Conservation (phyloP, 73 alveolate species). For the Paraurostyla sp. region DNA sequence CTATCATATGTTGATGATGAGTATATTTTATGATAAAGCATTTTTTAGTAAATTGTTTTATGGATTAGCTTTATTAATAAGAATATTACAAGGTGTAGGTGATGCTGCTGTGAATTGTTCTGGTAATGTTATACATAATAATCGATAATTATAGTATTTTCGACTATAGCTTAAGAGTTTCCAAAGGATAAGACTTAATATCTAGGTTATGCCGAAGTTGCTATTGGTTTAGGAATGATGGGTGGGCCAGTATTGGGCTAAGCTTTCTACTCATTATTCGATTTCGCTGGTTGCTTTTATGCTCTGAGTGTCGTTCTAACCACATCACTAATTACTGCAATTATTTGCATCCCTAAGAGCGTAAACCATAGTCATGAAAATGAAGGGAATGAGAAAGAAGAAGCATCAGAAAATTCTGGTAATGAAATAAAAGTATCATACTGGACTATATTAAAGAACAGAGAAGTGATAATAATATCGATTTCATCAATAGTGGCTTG, state of each 20-base stretch:
- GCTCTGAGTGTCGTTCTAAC: neutral
- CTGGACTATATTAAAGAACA: too few relatives aligned
- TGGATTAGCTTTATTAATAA: neutral
- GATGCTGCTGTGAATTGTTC: neutral
- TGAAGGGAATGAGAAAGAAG: neutral
- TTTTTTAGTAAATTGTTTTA: neutral
- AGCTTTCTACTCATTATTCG: neutral
- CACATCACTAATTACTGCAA: neutral
- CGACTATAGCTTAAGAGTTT: neutral
- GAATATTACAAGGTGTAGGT: neutral
- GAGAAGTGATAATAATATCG: neutral
- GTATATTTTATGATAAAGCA: neutral
- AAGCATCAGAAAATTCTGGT: neutral
- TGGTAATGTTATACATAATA: neutral
- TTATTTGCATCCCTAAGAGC: neutral
- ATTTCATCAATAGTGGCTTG: neutral
- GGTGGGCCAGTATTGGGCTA: neutral
- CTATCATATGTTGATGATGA: neutral
- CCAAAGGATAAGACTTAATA: neutral
- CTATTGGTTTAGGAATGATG: neutral
- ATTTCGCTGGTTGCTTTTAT: neutral
- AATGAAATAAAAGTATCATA: too few relatives aligned
- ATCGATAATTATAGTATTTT: neutral
- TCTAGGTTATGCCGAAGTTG: neutral
- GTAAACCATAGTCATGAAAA: neutral